These are phyloP conservation scores for Trametes villosa DNA, from an alignment of 768 basidiomycete species.

Conservation along the genomic window DNA sequence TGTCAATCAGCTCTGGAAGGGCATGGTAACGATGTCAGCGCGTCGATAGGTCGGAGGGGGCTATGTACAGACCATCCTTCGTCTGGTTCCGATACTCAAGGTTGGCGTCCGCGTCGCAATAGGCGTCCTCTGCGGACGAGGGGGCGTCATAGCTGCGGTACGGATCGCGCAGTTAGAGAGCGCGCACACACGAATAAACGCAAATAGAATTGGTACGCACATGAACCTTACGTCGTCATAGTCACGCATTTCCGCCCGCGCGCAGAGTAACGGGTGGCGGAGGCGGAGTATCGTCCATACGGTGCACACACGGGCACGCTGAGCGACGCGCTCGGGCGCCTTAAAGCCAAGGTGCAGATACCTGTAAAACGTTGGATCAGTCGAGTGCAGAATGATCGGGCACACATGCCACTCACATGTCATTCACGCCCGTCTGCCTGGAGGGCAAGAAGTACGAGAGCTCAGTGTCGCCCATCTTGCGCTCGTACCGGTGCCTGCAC, in stretches of 20 bases:
- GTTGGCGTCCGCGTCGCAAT: slow-evolving; percentile 50
- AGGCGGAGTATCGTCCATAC: slow-evolving; percentile 76
- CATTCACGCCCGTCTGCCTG: slow-evolving; percentile 81
- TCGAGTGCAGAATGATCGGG: background rate
- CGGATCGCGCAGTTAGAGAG: background rate
- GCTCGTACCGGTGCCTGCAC: slow-evolving; percentile 40
- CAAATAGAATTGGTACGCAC: slow-evolving; percentile 52
- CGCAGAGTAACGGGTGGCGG: slow-evolving; percentile 74
- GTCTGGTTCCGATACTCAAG: slow-evolving; percentile 54
- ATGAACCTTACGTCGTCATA: slow-evolving; percentile 71
- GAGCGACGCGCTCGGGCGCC: slow-evolving; percentile 49
- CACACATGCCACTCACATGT: slow-evolving; percentile 60
- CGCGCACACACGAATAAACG: slow-evolving; percentile 3
- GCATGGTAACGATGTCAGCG: background rate
- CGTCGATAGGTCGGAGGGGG: background rate
- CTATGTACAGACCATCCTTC: slow-evolving; percentile 55
- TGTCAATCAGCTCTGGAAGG: slow-evolving; percentile 58
- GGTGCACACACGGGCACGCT: slow-evolving; percentile 51
- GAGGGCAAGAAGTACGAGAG: slow-evolving; percentile 80
- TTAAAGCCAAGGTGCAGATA: slow-evolving; percentile 77
- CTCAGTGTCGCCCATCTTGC: slow-evolving; percentile 75
- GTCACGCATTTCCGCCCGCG: slow-evolving; percentile 58
- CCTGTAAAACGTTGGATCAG: slow-evolving; percentile 45
- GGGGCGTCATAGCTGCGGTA: slow-evolving; percentile 51
- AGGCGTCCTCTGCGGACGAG: slow-evolving; percentile 45